A percentile compares a stretch with the other conserved stretches of the same genome.
Conservation (phyloP, 768 basidiomycete genomes). For the Jaapia argillacea region DNA sequence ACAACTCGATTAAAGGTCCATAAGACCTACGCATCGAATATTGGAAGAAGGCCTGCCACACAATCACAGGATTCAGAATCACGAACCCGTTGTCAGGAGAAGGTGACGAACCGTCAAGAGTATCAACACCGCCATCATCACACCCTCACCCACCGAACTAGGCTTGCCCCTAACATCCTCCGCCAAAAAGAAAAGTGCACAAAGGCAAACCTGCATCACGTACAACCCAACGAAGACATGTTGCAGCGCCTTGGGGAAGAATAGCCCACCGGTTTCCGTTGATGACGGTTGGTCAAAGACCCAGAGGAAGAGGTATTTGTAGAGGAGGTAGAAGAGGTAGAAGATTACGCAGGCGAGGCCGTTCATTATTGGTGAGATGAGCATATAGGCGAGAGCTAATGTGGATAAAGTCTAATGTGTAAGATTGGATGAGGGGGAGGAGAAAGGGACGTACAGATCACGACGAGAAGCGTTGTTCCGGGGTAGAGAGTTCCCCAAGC, state of each 20-base stretch:
- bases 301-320: slow-evolving; percentile 72
- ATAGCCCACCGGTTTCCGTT: slow-evolving; percentile 73
- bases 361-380: slow-evolving; percentile 67
- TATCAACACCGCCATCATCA: slow-evolving; percentile 73
- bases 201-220: slow-evolving; percentile 68
- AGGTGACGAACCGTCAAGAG: slow-evolving; percentile 50
- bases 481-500: slow-evolving; percentile 75
- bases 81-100: background rate
- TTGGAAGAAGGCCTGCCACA: slow-evolving; percentile 46
- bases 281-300: slow-evolving; percentile 51
- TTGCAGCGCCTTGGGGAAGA: slow-evolving; percentile 82
- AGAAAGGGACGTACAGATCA: slow-evolving; percentile 53
- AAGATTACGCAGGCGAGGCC: slow-evolving; percentile 31
- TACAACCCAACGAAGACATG: slow-evolving; percentile 86
- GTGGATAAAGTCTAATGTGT: background rate
- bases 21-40: slow-evolving; percentile 59
- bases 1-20: slow-evolving; percentile 51
- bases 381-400: slow-evolving; percentile 65
- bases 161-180: slow-evolving; percentile 36
- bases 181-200: slow-evolving; percentile 76
- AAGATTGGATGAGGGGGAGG: background rate
- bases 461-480: slow-evolving; percentile 64
- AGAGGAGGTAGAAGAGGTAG: slow-evolving; percentile 22
- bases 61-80: background rate
- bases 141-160: slow-evolving; percentile 53